phyloP scores from a whole-genome alignment of 176 grass and related monocot genomes.

The Triticum urartu region DNA sequence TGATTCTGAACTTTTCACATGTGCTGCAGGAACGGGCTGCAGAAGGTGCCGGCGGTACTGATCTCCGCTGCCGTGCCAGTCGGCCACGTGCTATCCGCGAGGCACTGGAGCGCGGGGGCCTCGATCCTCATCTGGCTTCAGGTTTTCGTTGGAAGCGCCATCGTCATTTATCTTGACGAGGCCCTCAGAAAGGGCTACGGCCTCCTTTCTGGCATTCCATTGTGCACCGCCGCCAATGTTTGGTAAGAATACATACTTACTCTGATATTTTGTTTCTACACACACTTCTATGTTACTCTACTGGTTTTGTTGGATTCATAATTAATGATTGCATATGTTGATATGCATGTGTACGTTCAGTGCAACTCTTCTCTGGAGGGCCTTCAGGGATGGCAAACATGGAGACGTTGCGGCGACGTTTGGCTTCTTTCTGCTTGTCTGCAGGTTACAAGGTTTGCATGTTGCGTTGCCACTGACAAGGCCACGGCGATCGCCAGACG shows the following conservation, averaged over 20 bases:
- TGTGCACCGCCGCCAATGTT: background rate
- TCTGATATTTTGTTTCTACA: no score
- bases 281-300: no score
- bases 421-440: constrained; percentile 1
- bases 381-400: background rate
- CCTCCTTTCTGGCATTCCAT: background rate
- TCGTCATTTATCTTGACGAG: background rate
- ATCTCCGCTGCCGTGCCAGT: background rate
- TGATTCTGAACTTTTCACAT: background rate
- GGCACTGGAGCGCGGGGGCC: background rate
- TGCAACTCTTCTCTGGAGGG: background rate
- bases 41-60: background rate
- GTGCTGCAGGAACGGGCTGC: background rate
- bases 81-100: background rate
- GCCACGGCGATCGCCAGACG: background rate
- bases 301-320: no score
- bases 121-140: background rate
- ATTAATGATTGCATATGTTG: no score
- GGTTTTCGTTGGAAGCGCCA: background rate
- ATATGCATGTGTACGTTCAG: background rate
- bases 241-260: background rate
- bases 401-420: background rate
- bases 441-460: background rate
- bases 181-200: background rate
- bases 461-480: background rate